Evolutionary conservation across 371 early-diverging fungal genomes (phyloP).

Genomic region (Blakeslea trispora): DNA sequence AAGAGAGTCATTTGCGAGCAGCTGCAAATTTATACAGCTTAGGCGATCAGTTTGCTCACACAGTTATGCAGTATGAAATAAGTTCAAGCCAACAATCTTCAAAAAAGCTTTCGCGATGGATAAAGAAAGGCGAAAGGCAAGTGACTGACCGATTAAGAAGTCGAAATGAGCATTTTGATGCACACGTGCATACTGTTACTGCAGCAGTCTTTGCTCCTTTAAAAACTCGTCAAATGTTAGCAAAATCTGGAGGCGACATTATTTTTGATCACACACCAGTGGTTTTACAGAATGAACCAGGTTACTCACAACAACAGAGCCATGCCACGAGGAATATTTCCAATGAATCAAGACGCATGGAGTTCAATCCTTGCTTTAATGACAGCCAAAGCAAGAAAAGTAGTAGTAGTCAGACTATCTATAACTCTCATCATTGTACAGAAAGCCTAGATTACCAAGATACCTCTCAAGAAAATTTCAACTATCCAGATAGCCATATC

Average conservation of each 20-base stretch:
- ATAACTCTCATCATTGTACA: too few relatives aligned
- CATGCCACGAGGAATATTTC: not conserved
- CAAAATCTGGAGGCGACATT: constrained; percentile 48
- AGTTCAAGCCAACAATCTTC: constrained; percentile 7
- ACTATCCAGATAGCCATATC: constrained; percentile 59
- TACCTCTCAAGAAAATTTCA: constrained; percentile 23
- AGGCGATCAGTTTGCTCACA: constrained; percentile 26
- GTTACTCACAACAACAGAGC: too few relatives aligned
- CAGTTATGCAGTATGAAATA: constrained; percentile 2
- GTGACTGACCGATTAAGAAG: constrained; percentile 35
- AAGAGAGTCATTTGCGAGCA: constrained; percentile 30
- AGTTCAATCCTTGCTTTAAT: not conserved
- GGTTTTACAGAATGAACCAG: constrained; percentile 13
- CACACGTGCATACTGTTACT: constrained; percentile 58
- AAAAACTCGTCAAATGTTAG: constrained; percentile 57
- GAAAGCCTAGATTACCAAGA: constrained; percentile 15
- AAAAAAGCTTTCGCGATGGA: constrained; percentile 17
- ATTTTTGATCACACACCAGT: constrained; percentile 45
- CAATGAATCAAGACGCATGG: not conserved
- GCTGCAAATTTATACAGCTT: constrained; percentile 28
- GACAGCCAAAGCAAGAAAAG: not conserved
- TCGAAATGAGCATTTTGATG: constrained; percentile 42
- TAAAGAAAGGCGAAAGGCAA: constrained; percentile 33
- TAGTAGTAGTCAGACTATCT: too few relatives aligned
- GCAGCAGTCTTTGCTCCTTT: constrained; percentile 65